Conservation (phyloP, 1,139 yeast genomes). For the Scheffersomyces cryptocercus region DNA sequence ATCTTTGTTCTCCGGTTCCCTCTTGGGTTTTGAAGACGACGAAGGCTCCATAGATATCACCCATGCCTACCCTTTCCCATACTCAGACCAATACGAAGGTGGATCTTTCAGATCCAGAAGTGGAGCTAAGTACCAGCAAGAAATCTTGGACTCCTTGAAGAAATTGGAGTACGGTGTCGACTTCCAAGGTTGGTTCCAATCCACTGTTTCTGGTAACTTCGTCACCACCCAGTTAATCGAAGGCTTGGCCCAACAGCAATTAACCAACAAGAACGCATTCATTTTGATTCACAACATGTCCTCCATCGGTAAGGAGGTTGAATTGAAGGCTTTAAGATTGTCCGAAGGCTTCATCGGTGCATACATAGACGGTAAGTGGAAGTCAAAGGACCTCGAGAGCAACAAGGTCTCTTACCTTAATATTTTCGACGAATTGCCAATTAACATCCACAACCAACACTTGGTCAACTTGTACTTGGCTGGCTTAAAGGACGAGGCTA, state of each 20-base stretch:
- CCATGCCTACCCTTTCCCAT: constrained; percentile 66
- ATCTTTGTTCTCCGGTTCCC: constrained; percentile 69
- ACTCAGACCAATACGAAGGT: constrained; percentile 56
- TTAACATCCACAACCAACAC: constrained; percentile 59
- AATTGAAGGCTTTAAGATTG: constrained; percentile 70
- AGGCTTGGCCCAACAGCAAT: constrained; percentile 65
- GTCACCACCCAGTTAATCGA: constrained; percentile 68
- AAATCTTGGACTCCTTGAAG: constrained; percentile 62
- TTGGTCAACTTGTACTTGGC: constrained; percentile 44
- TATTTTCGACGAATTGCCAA: constrained; percentile 72
- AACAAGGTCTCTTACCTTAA: constrained; percentile 66
- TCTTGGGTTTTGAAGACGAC: constrained; percentile 73
- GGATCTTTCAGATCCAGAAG: constrained; percentile 58
- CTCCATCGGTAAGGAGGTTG: constrained; percentile 63
- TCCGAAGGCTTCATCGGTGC: constrained; percentile 61
- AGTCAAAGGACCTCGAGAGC: constrained; percentile 62
- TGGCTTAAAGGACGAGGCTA: constrained; percentile 29
- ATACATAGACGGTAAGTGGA: constrained; percentile 61
- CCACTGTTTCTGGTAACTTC: constrained; percentile 68
- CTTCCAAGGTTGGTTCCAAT: constrained; percentile 82
- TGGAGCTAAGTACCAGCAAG: constrained; percentile 71
- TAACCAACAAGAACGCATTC: constrained; percentile 63
- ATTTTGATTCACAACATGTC: constrained; percentile 74
- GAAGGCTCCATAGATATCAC: constrained; percentile 53
- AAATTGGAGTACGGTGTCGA: constrained; percentile 70